These are phyloP conservation scores for Pleurozium schreberi DNA, from an alignment of 225 moss, liverwort and hornwort species.

Conservation along the genomic window DNA sequence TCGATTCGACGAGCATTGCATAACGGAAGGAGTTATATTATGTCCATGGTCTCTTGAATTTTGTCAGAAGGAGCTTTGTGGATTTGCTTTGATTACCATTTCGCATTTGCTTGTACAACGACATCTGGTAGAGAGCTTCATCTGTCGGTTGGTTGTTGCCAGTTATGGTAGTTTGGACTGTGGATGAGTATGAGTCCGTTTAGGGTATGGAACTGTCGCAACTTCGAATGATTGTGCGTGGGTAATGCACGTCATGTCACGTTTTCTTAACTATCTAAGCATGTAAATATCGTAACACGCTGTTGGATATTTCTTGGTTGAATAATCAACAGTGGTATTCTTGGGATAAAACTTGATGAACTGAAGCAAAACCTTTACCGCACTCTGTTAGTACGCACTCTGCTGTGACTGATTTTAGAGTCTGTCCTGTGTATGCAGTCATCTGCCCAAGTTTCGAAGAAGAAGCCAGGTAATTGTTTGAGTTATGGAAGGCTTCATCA, in stretches of 20 bases:
- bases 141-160: not conserved
- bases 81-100: not conserved
- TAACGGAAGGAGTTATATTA: not conserved
- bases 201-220: not conserved
- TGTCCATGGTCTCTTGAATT: not conserved
- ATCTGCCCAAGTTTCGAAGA: slow-evolving; percentile 59
- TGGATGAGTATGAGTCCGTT: not conserved
- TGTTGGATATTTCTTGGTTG: not conserved
- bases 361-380: not conserved
- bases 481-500: not conserved
- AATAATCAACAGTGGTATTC: not conserved
- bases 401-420: not conserved
- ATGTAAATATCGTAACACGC: no score
- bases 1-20: not conserved
- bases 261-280: not conserved
- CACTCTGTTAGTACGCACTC: not conserved
- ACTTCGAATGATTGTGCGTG: not conserved
- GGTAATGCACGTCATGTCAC: not conserved
- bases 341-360: not conserved
- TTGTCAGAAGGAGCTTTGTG: not conserved
- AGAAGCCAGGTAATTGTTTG: slow-evolving; percentile 37
- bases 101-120: not conserved
- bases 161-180: not conserved
- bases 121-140: not conserved
- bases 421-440: slow-evolving; percentile 30